A percentile compares a stretch with the other conserved stretches of the same genome.
phyloP scores from a whole-genome alignment of 1,284 basidiomycete species.

The Rhodotorula mucilaginosa region DNA sequence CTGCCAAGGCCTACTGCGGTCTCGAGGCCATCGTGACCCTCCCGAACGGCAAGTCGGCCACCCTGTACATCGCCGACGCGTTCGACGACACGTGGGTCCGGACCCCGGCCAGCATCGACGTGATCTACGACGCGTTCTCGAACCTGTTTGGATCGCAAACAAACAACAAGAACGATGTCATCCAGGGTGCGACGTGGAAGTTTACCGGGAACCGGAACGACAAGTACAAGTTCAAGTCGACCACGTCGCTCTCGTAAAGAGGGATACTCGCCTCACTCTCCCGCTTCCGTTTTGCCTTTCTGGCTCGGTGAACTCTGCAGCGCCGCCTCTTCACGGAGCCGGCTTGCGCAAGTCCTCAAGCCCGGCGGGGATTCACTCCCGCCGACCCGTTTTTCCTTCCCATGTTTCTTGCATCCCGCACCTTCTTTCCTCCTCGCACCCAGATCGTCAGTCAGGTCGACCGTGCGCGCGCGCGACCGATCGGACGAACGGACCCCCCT shows the following conservation, averaged over 20 bases:
- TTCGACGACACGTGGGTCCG: slow-evolving; percentile 39
- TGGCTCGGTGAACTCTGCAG: neutral
- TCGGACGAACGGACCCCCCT: too few relatives aligned
- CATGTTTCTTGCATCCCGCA: too few relatives aligned
- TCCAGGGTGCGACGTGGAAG: slow-evolving; percentile 23
- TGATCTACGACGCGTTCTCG: slow-evolving; percentile 31
- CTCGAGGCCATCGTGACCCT: slow-evolving; percentile 26
- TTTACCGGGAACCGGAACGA: slow-evolving; percentile 35
- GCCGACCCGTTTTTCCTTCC: too few relatives aligned
- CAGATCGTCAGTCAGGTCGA: too few relatives aligned
- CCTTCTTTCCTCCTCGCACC: too few relatives aligned
- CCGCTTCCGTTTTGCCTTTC: neutral
- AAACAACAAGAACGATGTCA: slow-evolving; percentile 35
- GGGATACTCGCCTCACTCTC: neutral
- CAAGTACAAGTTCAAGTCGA: slow-evolving; percentile 18
- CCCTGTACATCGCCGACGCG: slow-evolving; percentile 31
- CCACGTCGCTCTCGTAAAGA: slow-evolving; percentile 2
- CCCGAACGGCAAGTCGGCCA: slow-evolving; percentile 20
- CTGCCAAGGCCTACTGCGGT: slow-evolving; percentile 38
- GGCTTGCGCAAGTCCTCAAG: too few relatives aligned
- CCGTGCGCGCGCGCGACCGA: too few relatives aligned
- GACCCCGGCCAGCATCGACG: slow-evolving; percentile 32
- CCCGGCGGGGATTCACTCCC: too few relatives aligned
- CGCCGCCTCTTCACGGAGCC: too few relatives aligned
- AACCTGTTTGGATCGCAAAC: slow-evolving; percentile 14